Base-by-base conservation (phyloP, 2,329 filamentous ascomycete genomes). In the Pestalotiopsis sp. region DNA sequence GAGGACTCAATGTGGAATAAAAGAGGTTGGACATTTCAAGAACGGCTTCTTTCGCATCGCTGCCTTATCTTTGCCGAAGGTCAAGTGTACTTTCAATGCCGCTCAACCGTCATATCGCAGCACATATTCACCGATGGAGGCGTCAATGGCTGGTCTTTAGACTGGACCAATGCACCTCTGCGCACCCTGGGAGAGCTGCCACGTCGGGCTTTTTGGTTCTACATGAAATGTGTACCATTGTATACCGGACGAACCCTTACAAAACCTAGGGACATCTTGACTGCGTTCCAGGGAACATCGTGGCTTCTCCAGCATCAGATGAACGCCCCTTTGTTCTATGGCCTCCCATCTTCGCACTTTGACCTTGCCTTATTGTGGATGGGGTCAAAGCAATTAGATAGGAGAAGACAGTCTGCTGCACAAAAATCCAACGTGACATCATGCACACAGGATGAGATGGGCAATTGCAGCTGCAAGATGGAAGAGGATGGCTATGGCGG, bases 51-150 rank as follows among this genome's bases (percentile, higher is more conserved):
- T 25, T 60, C 67, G 1, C 17, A 56, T 1, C 58, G 68, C 4
- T 69, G 68, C 41, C 58, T 69, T 4, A 63, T 69, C 38, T 69
- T 69, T 57, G 36, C 64, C 1, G 64, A 66, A 23, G 57, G 57
- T 1, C 38, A 36, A 6, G 57, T 69, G 5, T 63, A 66, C 31
- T 69, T 69, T 23, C 64, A 66, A 36, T 69, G 68, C 20, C 68
- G 64, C 3, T 58, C 57, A 7, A 38, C 20, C 1, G 20, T 11
- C 0, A 58, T 58, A 7, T 58, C 56, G 11, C 23, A 58, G 27
- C 9, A 58, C 12, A 58, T 58, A 13, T 25, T 3, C 3, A 14
- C 56, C 2, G 56, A 58, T 25, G 11, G 6, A 0, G 12, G 12
- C 20, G 56, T 11, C 14, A 4, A 12, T 0, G 56, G 56, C 1